Base-by-base conservation (phyloP, 2,329 filamentous ascomycete species). In the Monosporascus sp. region DNA sequence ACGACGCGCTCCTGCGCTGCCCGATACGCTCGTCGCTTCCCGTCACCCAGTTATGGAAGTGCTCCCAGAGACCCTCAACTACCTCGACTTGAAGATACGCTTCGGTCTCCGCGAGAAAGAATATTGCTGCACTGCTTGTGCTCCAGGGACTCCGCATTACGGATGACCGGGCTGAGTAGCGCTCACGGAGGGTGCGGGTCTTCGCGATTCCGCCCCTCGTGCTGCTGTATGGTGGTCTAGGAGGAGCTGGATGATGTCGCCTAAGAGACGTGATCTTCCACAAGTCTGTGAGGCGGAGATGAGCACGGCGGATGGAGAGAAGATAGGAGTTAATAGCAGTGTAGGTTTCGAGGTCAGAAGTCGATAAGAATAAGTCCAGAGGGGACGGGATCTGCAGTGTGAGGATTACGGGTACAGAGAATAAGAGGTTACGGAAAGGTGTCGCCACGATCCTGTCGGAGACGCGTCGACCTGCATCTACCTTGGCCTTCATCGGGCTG, bases 21-120 rank as follows among this genome's bases (percentile, higher is more conserved):
- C 51, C 49, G 7, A 49, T 35, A 8, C 50, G 59, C 27, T 68
- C 65, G 47, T 66, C 62, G 37, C 70, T 67, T 5, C 73, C 73
- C 11, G 75, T 76, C 18, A 96, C 75, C 90, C 92, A 97, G 15
- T 71, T 68, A 50, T 88, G 82, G 61, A 97, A 92, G 49, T 88
- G 84, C 17, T 86, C 81, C 83, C 91, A 97, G 1, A 90, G 85
- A 35, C 85, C 85, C 55, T 85, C 83, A 15, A 97, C 86, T 6
- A 97, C 86, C 65, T 96, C 91, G 1, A 89, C 90, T 68, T 97
- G 93, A 45, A 97, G 84, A 63, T 96, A 97, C 3, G 84, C 84
- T 60, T 93, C 88, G 15, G 90, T 87, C 67, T 97, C 92, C 0
- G 89, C 90, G 3, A 97, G 77, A 60, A 97, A 88, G 72, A 96